Conservation (phyloP, 305 asterid species). For the Ajuga reptans region DNA sequence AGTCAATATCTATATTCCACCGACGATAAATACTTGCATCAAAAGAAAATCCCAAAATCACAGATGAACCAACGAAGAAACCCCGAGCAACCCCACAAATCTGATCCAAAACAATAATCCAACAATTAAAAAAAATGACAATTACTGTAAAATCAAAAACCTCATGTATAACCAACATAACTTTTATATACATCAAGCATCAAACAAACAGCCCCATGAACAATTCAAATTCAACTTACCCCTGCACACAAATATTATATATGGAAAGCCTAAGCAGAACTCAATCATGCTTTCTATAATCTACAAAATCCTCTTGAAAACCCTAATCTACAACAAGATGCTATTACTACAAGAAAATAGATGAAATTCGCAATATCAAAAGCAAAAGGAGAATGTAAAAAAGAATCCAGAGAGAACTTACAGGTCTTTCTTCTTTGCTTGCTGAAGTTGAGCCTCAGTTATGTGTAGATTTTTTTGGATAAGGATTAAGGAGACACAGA, state of each 20-base stretch:
- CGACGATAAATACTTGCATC: neutral
- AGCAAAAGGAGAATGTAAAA: neutral
- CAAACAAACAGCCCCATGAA: neutral
- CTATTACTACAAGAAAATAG: neutral
- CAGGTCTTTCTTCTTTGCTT: neutral
- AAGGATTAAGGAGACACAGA: neutral
- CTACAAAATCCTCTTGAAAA: neutral
- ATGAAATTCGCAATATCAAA: neutral
- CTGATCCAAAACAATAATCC: slow-evolving; percentile 9
- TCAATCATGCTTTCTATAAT: slow-evolving; percentile 11
- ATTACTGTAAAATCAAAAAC: neutral
- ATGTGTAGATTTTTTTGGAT: neutral
- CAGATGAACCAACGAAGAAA: neutral
- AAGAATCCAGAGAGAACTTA: neutral
- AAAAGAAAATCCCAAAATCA: neutral
- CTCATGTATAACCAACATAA: neutral
- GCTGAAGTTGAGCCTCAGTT: neutral
- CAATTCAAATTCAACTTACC: neutral
- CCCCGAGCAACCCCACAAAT: neutral
- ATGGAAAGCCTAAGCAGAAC: neutral
- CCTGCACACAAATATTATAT: neutral
- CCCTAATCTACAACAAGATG: neutral
- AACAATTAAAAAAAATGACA: neutral
- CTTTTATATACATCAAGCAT: neutral
- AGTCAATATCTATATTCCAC: neutral